These are phyloP conservation scores for Acanthamoeba rhysodes DNA, from an alignment of 208 protist species.

Conservation along the genomic window DNA sequence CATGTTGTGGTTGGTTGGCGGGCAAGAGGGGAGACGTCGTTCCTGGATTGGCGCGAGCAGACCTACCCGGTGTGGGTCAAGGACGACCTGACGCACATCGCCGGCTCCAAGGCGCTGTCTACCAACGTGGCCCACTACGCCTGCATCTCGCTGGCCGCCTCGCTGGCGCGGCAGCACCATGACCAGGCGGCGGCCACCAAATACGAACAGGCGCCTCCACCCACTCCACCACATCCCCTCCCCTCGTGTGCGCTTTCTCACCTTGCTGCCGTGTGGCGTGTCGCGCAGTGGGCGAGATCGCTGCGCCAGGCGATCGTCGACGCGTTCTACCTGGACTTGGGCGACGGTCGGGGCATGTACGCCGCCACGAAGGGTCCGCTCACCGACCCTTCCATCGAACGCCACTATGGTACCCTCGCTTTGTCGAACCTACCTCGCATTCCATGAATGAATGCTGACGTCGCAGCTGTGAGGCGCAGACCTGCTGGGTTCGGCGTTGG, in stretches of 20 bases:
- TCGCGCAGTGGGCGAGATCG: background rate
- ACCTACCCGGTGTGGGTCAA: slow-evolving; percentile 40
- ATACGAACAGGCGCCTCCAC: background rate
- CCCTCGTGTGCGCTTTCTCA: background rate
- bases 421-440: background rate
- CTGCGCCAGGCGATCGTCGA: background rate
- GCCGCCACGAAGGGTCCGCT: slow-evolving; percentile 9
- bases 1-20: background rate
- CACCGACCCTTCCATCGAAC: background rate
- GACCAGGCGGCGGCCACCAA: background rate
- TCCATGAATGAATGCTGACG: too few species aligned
- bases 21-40: slow-evolving; percentile 18
- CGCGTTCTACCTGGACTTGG: background rate
- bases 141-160: background rate
- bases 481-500: background rate
- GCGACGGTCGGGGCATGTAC: background rate
- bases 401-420: background rate
- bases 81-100: background rate
- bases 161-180: background rate
- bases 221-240: background rate
- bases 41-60: slow-evolving; percentile 34
- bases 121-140: slow-evolving; percentile 22
- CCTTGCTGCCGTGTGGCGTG: background rate
- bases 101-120: background rate
- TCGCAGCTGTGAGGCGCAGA: background rate